Evolutionary conservation across 176 grass and related monocot species (phyloP), one percentile per base, ranked within the genome.

Genomic region (Leersia perrieri): DNA sequence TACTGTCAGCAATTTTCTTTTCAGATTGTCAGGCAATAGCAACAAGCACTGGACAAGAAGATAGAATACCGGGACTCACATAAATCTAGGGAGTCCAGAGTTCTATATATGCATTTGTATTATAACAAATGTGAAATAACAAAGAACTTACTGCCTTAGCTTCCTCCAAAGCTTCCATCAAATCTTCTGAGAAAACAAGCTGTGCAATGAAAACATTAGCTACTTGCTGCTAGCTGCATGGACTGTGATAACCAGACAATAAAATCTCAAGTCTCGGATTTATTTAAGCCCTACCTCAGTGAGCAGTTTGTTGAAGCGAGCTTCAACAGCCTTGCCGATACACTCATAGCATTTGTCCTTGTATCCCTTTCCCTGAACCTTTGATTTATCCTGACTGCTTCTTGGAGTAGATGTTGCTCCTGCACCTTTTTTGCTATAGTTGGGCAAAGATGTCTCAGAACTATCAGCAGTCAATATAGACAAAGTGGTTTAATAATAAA

Each of bases 101-200:
- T 31, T 77, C 57, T 33, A 36, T 2, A 25, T 53, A 28, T 53
- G 31, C 23, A 39, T 72, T 78, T 80, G 34, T 63, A 28, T 31
- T 18, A 75, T 79, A 74, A 34, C 76, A 69, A 75, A 34, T 60
- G 22, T 64, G 76, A 28, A 70, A 72, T 5, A 41, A 34, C 38
- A 65, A 45, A 85, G 5, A 53, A 83, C 89, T 87, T 99, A 99
- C 97, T 51, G 76, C 77, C 79, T 93, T 99, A 67, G 97, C 93
- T 92, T 99, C 97, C 82, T 96, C 97, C 82, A 99, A 83, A 96
- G 91, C 93, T 82, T 90, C 93, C 88, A 96, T 96, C 73, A 99
- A 82, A 85, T 99, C 97, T 67, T 96, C 97, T 67, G 30, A 42
- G 51, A 93, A 95, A 63, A 96, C 91, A 77, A 93, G 60, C 97